phyloP scores from a whole-genome alignment of 306 rosid species.

The Adenanthera pavonina region DNA sequence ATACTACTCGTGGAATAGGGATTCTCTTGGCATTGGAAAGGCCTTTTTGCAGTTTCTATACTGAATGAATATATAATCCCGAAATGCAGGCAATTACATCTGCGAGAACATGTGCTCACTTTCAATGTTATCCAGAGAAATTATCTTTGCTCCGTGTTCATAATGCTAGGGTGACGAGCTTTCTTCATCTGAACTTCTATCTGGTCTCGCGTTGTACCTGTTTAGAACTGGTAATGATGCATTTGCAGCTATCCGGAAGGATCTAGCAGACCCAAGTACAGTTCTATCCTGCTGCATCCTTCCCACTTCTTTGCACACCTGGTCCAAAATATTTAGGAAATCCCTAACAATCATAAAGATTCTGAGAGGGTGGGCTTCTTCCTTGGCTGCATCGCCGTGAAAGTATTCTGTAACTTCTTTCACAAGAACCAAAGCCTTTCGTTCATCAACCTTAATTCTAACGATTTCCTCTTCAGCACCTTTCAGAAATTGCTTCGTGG shows the following conservation, averaged over 20 bases:
- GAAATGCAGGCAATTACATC: conserved; percentile 35
- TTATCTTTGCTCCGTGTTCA: conserved; percentile 48
- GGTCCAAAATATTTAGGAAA: conserved; percentile 77
- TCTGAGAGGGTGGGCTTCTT: conserved; percentile 95
- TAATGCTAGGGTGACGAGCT: conserved; percentile 74
- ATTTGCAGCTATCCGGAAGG: conserved; percentile 77
- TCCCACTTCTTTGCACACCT: conserved; percentile 97
- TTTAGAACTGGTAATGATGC: conserved; percentile 89
- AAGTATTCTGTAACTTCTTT: conserved; percentile 91
- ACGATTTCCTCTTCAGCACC: conserved; percentile 82
- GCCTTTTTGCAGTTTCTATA: conserved; percentile 22
- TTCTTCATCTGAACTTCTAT: conserved; percentile 87
- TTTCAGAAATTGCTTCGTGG: conserved; percentile 76
- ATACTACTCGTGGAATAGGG: conserved; percentile 37
- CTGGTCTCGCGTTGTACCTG: conserved; percentile 73
- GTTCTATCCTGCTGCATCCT: conserved; percentile 75
- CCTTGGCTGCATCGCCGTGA: conserved; percentile 87
- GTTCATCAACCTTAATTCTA: conserved; percentile 75
- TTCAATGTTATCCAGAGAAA: conserved; percentile 48
- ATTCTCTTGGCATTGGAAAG: conserved; percentile 24
- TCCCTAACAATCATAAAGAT: conserved; percentile 95
- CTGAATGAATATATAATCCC: conserved; percentile 35
- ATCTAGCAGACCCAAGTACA: conserved; percentile 81
- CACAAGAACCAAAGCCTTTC: conserved; percentile 76
- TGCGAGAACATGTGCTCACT: conserved; percentile 43